Evolutionary conservation across 257 asterid species (phyloP).

Genomic region (Rhazya stricta): DNA sequence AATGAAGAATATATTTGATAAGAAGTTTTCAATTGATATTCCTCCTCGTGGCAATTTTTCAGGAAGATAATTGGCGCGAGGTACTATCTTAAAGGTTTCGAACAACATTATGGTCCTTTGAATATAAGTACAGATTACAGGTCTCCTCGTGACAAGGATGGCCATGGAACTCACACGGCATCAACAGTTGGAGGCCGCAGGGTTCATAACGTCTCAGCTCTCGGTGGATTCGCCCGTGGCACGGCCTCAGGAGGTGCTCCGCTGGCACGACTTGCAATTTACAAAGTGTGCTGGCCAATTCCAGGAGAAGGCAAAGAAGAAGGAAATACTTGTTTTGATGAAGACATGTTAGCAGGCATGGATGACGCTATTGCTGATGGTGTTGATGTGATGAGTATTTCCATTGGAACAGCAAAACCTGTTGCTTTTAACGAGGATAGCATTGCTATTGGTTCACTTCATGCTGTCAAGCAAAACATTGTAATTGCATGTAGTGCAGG

Average conservation of each 20-base stretch:
- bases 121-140: constrained; percentile 51
- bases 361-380: constrained; percentile 94
- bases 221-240: constrained; percentile 83
- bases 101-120: constrained; percentile 54
- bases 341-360: constrained; percentile 84
- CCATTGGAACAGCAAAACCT: constrained; percentile 52
- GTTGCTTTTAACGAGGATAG: constrained; percentile 41
- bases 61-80: constrained; percentile 91
- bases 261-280: constrained; percentile 66
- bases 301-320: constrained; percentile 49
- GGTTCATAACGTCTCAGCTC: constrained; percentile 42
- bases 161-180: constrained; percentile 92
- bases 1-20: not conserved
- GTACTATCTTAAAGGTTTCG: constrained; percentile 71
- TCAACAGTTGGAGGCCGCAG: constrained; percentile 62
- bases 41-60: constrained; percentile 1
- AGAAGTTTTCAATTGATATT: not conserved
- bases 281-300: constrained; percentile 86
- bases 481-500: constrained; percentile 87
- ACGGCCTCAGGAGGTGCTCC: constrained; percentile 91
- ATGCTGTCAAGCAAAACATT: constrained; percentile 58
- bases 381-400: constrained; percentile 65
- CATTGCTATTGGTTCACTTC: constrained; percentile 72
- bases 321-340: constrained; percentile 69
- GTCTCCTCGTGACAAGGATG: constrained; percentile 90